Percentiles rank a stretch among this genome's conserved stretches.
Evolutionary conservation across 306 rosid genomes (phyloP).

Genomic region (Comarum palustre): DNA sequence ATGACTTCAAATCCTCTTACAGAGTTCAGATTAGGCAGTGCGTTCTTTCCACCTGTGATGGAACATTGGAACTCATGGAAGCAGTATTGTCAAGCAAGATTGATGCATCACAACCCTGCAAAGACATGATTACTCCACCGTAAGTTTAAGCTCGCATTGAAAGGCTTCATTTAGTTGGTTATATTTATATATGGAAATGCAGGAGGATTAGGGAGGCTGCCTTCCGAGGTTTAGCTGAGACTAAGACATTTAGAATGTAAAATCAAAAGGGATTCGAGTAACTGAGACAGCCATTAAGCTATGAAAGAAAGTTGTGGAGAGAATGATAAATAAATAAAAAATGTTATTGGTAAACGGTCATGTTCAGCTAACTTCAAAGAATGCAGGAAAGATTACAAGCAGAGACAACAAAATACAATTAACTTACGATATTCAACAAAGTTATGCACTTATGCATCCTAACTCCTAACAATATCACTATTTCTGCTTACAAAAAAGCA

Average conservation of each 20-base stretch:
- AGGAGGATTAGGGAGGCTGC: constrained; percentile 51
- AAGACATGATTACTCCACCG: too few relatives aligned
- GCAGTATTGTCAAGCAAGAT: constrained; percentile 38
- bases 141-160: too few relatives aligned
- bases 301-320: neutral
- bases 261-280: neutral
- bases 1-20: constrained; percentile 45
- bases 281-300: neutral
- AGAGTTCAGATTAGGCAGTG: constrained; percentile 26
- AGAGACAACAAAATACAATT: neutral
- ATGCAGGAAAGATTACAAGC: neutral
- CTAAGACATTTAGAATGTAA: neutral
- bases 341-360: neutral
- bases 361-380: neutral
- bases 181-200: constrained; percentile 48
- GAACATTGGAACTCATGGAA: too few relatives aligned
- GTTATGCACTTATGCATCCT: neutral
- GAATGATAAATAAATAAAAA: neutral
- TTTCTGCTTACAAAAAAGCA: too few relatives aligned
- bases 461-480: neutral
- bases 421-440: neutral
- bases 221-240: constrained; percentile 44
- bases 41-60: constrained; percentile 41
- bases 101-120: constrained; percentile 62
- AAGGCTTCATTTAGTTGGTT: too few relatives aligned